Conservation (phyloP, 306 rosid genomes). For the Rubus idaeus region DNA sequence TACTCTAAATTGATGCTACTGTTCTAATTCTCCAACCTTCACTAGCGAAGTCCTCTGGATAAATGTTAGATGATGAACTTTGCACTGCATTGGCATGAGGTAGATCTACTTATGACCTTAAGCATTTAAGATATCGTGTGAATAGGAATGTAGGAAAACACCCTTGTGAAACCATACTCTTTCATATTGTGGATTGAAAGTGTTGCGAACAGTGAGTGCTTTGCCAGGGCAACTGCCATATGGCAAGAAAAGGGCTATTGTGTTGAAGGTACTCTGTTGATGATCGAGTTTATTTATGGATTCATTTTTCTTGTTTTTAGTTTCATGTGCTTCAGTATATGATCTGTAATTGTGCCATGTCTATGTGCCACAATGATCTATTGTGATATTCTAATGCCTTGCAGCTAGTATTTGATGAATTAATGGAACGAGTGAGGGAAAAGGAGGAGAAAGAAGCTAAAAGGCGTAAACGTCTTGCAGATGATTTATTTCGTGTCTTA, state of each 20-base stretch:
- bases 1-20: not conserved
- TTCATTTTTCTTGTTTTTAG: not conserved
- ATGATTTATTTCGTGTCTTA: slow-evolving; percentile 61
- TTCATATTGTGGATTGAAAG: not conserved
- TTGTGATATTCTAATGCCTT: slow-evolving; percentile 34
- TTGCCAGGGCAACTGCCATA: not conserved
- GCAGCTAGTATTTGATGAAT: slow-evolving; percentile 90
- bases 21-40: not conserved
- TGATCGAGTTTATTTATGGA: slow-evolving; percentile 1
- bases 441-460: slow-evolving; percentile 93
- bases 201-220: not conserved
- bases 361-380: slow-evolving; percentile 14
- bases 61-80: slow-evolving; percentile 3
- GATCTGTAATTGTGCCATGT: slow-evolving; percentile 7
- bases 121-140: not conserved
- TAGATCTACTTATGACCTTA: not conserved
- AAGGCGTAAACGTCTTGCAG: slow-evolving; percentile 76
- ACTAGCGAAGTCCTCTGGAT: not conserved
- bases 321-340: slow-evolving; percentile 5
- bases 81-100: slow-evolving; percentile 1
- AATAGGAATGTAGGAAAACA: not conserved
- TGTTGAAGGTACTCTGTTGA: not conserved
- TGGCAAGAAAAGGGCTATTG: not conserved
- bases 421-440: slow-evolving; percentile 71
- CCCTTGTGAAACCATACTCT: not conserved